A percentile compares a stretch with the other conserved stretches of the same genome.
These are phyloP conservation scores for Zelonia costaricensis DNA, from an alignment of 208 protist species.

Conservation along the genomic window DNA sequence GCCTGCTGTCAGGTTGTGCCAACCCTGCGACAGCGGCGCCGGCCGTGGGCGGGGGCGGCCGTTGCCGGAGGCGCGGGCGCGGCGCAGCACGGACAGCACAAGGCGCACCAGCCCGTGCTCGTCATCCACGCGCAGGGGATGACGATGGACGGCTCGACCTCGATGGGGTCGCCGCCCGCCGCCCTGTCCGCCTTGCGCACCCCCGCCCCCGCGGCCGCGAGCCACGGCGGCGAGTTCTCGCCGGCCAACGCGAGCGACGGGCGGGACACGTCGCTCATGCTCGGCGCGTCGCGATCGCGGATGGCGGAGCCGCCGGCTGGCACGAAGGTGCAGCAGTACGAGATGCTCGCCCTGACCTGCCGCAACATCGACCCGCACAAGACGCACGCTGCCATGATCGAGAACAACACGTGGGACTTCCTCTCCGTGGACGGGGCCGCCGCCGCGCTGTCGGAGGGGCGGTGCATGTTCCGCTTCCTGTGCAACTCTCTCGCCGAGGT, in stretches of 20 bases:
- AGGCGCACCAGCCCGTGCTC: conserved; percentile 32
- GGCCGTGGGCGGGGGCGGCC: conserved; percentile 20
- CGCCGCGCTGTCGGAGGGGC: conserved; percentile 61
- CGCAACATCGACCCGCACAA: conserved; percentile 44
- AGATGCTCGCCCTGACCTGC: conserved; percentile 72
- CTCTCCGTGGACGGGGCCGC: conserved; percentile 38
- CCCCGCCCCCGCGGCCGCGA: too few relatives aligned
- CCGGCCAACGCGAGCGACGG: conserved; percentile 11
- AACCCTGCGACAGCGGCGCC: conserved; percentile 58
- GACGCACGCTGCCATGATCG: conserved; percentile 38
- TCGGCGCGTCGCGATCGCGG: conserved; percentile 16
- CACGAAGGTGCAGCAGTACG: conserved; percentile 72
- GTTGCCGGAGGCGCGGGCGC: too few relatives aligned
- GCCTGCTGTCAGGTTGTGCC: conserved; percentile 62
- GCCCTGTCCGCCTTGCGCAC: too few relatives aligned
- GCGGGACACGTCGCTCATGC: conserved; percentile 9
- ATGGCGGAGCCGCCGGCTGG: conserved; percentile 15
- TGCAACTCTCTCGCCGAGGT: conserved; percentile 41
- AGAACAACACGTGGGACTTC: conserved; percentile 79
- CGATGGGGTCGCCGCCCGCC: conserved; percentile 3
- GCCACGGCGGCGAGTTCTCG: conserved; percentile 20
- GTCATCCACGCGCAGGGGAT: conserved; percentile 69
- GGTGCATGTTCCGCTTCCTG: conserved; percentile 82
- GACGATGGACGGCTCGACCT: conserved; percentile 31
- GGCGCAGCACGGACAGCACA: background rate